Evolutionary conservation across 768 basidiomycete species (phyloP), one percentile per base, ranked within the genome.

Genomic region (Macrolepiota fuliginosa): DNA sequence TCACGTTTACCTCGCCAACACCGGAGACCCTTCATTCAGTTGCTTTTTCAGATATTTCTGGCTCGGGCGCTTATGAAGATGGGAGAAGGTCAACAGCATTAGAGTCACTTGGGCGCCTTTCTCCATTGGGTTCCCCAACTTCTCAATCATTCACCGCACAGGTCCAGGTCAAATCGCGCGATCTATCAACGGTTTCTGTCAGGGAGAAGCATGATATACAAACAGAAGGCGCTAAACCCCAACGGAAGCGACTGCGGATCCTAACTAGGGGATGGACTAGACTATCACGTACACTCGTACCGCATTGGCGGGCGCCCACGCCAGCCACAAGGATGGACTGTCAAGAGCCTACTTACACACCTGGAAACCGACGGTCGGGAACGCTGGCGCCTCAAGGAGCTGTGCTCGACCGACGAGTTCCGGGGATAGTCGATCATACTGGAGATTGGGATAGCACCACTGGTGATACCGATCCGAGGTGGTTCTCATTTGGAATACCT

Each of bases 1-100:
- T 76, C 25, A 72, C 69, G 39, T 62, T 76, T 60, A 76, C 75
- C 37, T 69, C 68, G 25, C 73, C 72, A 6, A 74, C 74, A 17
- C 75, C 75, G 32, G 72, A 76, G 50, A 60, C 69, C 35, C 68
- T 66, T 22, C 64, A 61, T 32, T 67, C 68, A 15, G 45, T 61
- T 6, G 24, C 58, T 36, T 67, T 70, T 61, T 32, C 29, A 9
- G 62, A 47, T 32, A 37, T 12, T 4, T 29, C 42, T 52, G 25
- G 10, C 9, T 10, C 35, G 24, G 24, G 24, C 24, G 56, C 15
- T 45, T 22, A 52, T 19, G 56, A 53, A 53, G n/a, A 36, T 35
- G 12, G 49, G 25, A 32, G 35, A 36, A 5, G 12, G 12, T 47
- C 17, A 25, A n/a, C 36, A 22, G 15, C 37, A 50, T 40, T 19